Evolutionary conservation across 331 rosid genomes (phyloP).

Genomic region (Quercus tomentella): DNA sequence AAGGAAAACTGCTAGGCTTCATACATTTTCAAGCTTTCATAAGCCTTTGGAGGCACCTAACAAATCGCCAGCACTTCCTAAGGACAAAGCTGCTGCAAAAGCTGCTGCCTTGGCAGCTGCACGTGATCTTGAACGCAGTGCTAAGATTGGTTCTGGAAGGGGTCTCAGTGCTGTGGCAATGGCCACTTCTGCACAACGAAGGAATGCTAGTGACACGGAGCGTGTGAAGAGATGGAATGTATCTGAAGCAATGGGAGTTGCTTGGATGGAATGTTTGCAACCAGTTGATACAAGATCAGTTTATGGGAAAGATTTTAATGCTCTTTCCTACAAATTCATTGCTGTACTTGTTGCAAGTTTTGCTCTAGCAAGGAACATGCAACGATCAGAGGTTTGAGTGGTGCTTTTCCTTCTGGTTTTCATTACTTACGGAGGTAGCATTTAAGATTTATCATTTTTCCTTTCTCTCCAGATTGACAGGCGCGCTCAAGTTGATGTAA

Average conservation of each 20-base stretch:
- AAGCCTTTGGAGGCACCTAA: slow-evolving; percentile 59
- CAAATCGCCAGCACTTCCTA: slow-evolving; percentile 66
- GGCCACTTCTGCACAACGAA: slow-evolving; percentile 97
- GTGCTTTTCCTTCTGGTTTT: slow-evolving; percentile 25
- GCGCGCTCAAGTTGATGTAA: slow-evolving; percentile 62
- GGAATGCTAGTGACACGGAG: slow-evolving; percentile 78
- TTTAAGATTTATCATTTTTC: slow-evolving; percentile 19
- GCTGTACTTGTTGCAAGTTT: slow-evolving; percentile 97
- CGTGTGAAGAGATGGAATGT: slow-evolving; percentile 89
- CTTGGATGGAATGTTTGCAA: slow-evolving; percentile 98
- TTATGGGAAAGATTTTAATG: slow-evolving; percentile 94
- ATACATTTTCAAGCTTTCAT: slow-evolving; percentile 92
- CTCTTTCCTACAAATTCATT: slow-evolving; percentile 77
- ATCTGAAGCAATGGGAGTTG: slow-evolving; percentile 98
- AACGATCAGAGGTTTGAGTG: slow-evolving; percentile 85
- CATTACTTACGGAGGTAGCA: slow-evolving; percentile 20
- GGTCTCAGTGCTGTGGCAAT: slow-evolving; percentile 99
- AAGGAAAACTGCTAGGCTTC: slow-evolving; percentile 75
- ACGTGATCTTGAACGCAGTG: slow-evolving; percentile 83
- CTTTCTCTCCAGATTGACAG: slow-evolving; percentile 76
- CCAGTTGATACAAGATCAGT: slow-evolving; percentile 95
- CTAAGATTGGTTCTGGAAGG: slow-evolving; percentile 94
- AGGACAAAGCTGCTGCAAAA: slow-evolving; percentile 90
- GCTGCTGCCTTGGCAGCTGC: slow-evolving; percentile 98
- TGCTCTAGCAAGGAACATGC: slow-evolving; percentile 93